These are phyloP conservation scores for Rhodotorula kratochvilovae DNA, from an alignment of 768 basidiomycete genomes.

Conservation along the genomic window DNA sequence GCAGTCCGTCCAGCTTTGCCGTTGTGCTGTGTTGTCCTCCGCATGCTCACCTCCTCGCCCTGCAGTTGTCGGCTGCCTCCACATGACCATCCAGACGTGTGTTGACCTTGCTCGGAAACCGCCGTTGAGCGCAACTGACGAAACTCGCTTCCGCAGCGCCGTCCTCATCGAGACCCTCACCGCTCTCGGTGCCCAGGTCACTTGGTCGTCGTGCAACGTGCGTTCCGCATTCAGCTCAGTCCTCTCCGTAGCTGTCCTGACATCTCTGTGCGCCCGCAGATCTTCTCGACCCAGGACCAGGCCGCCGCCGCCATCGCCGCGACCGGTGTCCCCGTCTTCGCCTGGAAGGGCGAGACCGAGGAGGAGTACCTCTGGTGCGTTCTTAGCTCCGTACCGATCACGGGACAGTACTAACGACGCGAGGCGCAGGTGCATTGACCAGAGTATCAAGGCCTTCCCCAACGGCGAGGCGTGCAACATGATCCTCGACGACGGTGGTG, in stretches of 20 bases:
- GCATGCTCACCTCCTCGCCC: background rate
- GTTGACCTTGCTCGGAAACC: background rate
- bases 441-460: conserved; percentile 82
- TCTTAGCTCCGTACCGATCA: fast-evolving
- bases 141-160: background rate
- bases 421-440: conserved; percentile 57
- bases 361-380: conserved; percentile 96
- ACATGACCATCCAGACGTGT: conserved; percentile 77
- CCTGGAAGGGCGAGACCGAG: conserved; percentile 99
- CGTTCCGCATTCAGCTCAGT: background rate
- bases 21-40: background rate
- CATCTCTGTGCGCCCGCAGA: conserved; percentile 55
- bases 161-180: conserved; percentile 90
- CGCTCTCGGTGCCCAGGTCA: conserved; percentile 90
- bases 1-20: conserved; percentile 53
- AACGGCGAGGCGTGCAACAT: conserved; percentile 83
- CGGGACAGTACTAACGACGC: background rate
- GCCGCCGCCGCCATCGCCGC: conserved; percentile 89
- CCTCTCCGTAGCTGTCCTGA: conserved; percentile 9
- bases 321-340: conserved; percentile 95
- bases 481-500: conserved; percentile 99
- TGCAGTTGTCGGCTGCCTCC: conserved; percentile 72
- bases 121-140: fast-evolving
- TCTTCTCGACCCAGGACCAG: conserved; percentile 99
- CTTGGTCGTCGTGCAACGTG: conserved; percentile 66